Evolutionary conservation across 2,329 filamentous ascomycete genomes (phyloP), one percentile per base, ranked within the genome.

Genomic region (Zymoseptoria pseudotritici): DNA sequence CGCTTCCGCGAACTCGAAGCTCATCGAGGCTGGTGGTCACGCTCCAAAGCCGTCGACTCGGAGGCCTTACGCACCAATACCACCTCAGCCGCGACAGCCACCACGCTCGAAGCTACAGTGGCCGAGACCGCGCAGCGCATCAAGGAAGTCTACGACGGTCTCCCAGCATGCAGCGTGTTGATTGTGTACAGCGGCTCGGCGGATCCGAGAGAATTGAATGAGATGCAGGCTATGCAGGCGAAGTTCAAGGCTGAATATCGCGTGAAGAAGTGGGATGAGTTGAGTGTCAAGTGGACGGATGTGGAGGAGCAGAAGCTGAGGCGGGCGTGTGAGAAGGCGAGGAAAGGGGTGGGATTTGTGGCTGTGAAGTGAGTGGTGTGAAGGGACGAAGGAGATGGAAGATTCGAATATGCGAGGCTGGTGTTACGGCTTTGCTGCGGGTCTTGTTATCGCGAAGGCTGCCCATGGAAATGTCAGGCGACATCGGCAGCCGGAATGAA

Each of bases 281-380:
- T 87, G 63, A 82, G 75, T 55, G 82, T 86, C 46, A 80, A 84
- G 67, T 87, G 85, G 85, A 86, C 84, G 20, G 84, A 87, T 73
- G 76, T 75, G 2, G 85, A 87, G 68, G 82, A 85, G 64, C 83
- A 86, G 71, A 80, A 78, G 51, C 69, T 87, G 57, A 80, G 80
- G 64, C 74, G 71, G 59, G 84, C 84, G 1, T 83, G 80, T 66
- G 77, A 81, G 66, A 76, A 73, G 58, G 84, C 84, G 2, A 79
- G 84, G 58, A 77, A 79, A 57, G 84, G 85, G 0, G 76, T 84
- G 60, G 84, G 81, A 0, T 83, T 87, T 63, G 76, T 86, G 66
- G 77, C 76, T 65, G 79, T 86, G 22, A 86, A 83, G 72, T 86
- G 71, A 75, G 13, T 7, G 36, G 36, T 46, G 36, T 46, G 13